These are phyloP conservation scores for Tilletia setariae DNA, from an alignment of 1,284 basidiomycete species.

Conservation along the genomic window DNA sequence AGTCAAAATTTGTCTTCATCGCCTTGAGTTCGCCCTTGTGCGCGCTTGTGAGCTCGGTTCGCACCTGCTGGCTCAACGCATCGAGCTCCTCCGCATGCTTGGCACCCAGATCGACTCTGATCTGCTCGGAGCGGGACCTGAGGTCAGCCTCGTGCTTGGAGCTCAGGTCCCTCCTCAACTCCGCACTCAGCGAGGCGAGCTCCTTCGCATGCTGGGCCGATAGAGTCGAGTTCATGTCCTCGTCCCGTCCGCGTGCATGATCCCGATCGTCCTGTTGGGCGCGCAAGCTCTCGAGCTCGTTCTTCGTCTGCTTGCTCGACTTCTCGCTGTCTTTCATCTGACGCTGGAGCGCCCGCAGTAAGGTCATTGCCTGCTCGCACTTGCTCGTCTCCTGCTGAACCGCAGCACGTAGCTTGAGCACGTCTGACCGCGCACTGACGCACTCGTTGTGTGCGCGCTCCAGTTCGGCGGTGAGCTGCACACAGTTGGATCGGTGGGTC, in stretches of 20 bases:
- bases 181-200: background rate
- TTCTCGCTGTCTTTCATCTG: conserved; percentile 26
- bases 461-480: conserved; percentile 30
- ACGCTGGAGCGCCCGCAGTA: conserved; percentile 27
- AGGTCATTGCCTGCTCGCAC: conserved; percentile 28
- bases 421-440: conserved; percentile 31
- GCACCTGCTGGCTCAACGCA: background rate
- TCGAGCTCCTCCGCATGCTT: conserved; percentile 4
- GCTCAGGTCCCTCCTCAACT: background rate
- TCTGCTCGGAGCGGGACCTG: background rate
- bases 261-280: conserved; percentile 28
- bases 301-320: background rate
- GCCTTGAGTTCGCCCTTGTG: conserved; percentile 14
- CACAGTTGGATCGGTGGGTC: conserved; percentile 19
- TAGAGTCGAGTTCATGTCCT: background rate
- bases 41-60: background rate
- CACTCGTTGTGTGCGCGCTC: conserved; percentile 28
- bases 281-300: conserved; percentile 26
- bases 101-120: background rate
- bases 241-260: conserved; percentile 12
- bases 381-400: conserved; percentile 30
- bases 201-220: background rate
- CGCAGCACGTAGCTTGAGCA: conserved; percentile 20
- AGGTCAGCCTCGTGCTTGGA: conserved; percentile 10
- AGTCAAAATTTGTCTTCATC: background rate